Percentiles rank a stretch among this genome's conserved stretches.
Evolutionary conservation across 768 basidiomycete species (phyloP).

Genomic region (Cystobasidium onofrii): DNA sequence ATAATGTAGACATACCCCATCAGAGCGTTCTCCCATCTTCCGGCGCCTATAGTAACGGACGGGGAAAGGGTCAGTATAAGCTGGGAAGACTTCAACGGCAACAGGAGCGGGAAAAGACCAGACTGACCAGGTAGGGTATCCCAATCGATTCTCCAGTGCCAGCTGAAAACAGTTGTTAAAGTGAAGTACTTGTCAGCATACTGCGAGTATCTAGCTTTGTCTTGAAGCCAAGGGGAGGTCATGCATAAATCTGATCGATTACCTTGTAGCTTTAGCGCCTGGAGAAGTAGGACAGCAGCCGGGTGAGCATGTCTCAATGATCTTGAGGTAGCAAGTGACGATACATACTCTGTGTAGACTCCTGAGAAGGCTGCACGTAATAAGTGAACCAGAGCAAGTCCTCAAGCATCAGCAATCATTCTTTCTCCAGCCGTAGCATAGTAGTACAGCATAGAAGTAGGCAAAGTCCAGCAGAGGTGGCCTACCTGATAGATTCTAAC

Average conservation of each 20-base stretch:
- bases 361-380: background rate
- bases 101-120: background rate
- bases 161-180: background rate
- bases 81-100: too few relatives aligned
- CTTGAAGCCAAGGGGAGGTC: too few relatives aligned
- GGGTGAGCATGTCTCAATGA: too few relatives aligned
- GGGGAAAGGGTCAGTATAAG: background rate
- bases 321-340: too few relatives aligned
- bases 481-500: slow-evolving; percentile 16
- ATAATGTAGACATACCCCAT: slow-evolving; percentile 7
- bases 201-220: background rate
- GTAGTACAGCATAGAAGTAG: background rate
- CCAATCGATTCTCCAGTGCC: slow-evolving; percentile 18
- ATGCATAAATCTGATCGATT: background rate
- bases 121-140: slow-evolving; percentile 3
- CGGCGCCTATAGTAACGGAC: background rate
- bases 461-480: background rate
- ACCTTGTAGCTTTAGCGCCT: slow-evolving; percentile 2
- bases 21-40: slow-evolving; percentile 12
- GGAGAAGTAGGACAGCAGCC: background rate
- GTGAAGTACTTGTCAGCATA: background rate
- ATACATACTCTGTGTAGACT: slow-evolving; percentile 7
- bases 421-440: too few relatives aligned
- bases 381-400: background rate
- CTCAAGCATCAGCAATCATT: background rate